A percentile compares a stretch with the other conserved stretches of the same genome.
These are phyloP conservation scores for Auricularia auricula-judae DNA, from an alignment of 768 basidiomycete genomes.

Conservation along the genomic window DNA sequence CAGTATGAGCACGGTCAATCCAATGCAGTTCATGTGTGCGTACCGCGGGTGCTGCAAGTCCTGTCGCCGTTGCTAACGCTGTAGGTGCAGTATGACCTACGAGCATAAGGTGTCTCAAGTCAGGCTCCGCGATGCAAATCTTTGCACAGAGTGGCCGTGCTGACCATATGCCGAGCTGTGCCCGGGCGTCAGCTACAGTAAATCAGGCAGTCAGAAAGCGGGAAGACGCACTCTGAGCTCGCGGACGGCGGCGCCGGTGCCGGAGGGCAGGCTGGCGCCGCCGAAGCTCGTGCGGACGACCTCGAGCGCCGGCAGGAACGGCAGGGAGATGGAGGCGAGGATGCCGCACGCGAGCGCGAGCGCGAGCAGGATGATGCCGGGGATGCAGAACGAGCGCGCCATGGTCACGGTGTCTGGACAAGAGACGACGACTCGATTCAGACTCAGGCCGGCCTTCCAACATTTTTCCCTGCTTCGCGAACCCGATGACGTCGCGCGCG, in stretches of 20 bases:
- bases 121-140: conserved; percentile 1
- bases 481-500: too few species aligned
- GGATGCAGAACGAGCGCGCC: conserved; percentile 9
- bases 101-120: neutral
- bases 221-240: conserved; percentile 44
- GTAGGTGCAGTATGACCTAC: conserved; percentile 50
- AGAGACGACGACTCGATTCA: too few species aligned
- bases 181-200: conserved; percentile 2
- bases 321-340: conserved; percentile 61
- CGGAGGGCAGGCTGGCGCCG: conserved; percentile 15
- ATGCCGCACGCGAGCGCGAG: conserved; percentile 55
- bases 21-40: conserved; percentile 6
- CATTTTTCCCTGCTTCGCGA: too few species aligned
- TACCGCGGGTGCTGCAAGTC: conserved; percentile 40
- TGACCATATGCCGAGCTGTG: conserved; percentile 64
- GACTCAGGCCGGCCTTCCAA: too few species aligned
- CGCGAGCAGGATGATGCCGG: conserved; percentile 42
- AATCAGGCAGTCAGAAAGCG: neutral
- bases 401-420: neutral
- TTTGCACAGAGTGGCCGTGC: neutral
- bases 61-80: conserved; percentile 32
- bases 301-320: conserved; percentile 56
- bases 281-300: conserved; percentile 47
- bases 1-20: neutral
- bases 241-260: conserved; percentile 18